A percentile compares a stretch with the other conserved stretches of the same genome.
These are phyloP conservation scores for Dendrothele bispora DNA, from an alignment of 768 basidiomycete genomes.

Conservation along the genomic window DNA sequence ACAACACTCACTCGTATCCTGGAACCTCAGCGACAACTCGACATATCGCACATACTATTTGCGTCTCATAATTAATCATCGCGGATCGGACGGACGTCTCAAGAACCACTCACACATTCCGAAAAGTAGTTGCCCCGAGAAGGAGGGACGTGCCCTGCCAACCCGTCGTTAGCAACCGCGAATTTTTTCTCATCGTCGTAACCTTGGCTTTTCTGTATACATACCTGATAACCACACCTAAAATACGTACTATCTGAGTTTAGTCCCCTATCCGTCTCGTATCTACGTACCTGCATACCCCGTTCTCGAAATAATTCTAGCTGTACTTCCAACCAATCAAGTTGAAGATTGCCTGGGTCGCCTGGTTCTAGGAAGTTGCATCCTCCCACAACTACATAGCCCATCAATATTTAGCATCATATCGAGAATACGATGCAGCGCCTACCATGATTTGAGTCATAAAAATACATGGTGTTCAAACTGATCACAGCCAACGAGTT, in stretches of 20 bases:
- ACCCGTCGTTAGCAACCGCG: slow-evolving; percentile 17
- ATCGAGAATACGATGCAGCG: slow-evolving; percentile 5
- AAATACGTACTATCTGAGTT: slow-evolving; percentile 17
- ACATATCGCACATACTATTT: slow-evolving; percentile 63
- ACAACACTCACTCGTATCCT: slow-evolving; percentile 63
- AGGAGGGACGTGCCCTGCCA: slow-evolving; percentile 84
- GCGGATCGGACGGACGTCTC: slow-evolving; percentile 8
- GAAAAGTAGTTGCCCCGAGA: slow-evolving; percentile 78
- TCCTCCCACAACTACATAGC: slow-evolving; percentile 74
- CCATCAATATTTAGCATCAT: no score
- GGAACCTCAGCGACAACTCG: slow-evolving; percentile 77
- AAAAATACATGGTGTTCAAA: slow-evolving; percentile 90
- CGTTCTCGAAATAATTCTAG: slow-evolving; percentile 63
- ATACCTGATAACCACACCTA: slow-evolving; percentile 50
- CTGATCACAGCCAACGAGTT: slow-evolving; percentile 75
- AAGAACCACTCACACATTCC: slow-evolving; percentile 66
- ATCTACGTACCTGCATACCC: slow-evolving; percentile 65
- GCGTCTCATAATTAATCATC: slow-evolving; percentile 10
- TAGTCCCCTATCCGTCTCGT: slow-evolving; percentile 1
- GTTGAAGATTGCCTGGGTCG: slow-evolving; percentile 86
- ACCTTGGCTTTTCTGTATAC: slow-evolving; percentile 12
- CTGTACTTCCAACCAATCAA: slow-evolving; percentile 91
- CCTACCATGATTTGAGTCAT: slow-evolving; percentile 83
- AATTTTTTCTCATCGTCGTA: background rate
- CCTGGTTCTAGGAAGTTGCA: slow-evolving; percentile 60